Evolutionary conservation across 75 land plant species (phyloP).

Genomic region (Chamaecyparis obtusa): DNA sequence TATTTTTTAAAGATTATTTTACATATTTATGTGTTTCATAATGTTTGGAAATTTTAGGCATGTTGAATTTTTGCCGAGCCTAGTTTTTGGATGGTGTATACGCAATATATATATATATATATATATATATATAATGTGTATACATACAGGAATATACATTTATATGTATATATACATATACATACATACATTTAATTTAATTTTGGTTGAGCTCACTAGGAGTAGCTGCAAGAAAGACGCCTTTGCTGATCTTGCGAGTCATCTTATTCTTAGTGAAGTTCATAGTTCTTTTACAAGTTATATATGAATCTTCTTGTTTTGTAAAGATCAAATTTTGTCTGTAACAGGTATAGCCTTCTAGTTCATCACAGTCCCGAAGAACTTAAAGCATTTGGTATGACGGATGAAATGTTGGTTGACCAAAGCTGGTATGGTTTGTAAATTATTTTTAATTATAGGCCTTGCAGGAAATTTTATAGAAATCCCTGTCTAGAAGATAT

Average conservation of each 20-base stretch:
- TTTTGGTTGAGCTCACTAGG: neutral
- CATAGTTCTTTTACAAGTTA: neutral
- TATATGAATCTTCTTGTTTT: neutral
- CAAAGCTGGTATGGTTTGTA: constrained; percentile 69
- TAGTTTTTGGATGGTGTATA: no score
- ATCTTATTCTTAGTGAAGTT: neutral
- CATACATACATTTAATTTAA: no score
- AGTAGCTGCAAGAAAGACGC: neutral
- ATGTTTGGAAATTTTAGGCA: no score
- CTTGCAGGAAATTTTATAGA: neutral
- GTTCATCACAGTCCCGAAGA: constrained; percentile 79
- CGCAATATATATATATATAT: no score
- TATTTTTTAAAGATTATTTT: no score
- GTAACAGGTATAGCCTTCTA: constrained; percentile 75
- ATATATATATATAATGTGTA: no score
- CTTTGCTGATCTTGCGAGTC: neutral
- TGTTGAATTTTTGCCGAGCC: no score
- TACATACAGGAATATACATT: no score
- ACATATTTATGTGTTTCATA: no score
- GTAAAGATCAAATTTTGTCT: neutral
- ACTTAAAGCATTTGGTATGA: constrained; percentile 73
- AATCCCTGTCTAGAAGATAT: neutral
- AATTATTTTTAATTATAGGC: neutral
- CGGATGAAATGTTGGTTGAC: constrained; percentile 79
- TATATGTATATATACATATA: no score